phyloP scores from a whole-genome alignment of 1,139 yeast species.

The Casaregolazyma lundiana region DNA sequence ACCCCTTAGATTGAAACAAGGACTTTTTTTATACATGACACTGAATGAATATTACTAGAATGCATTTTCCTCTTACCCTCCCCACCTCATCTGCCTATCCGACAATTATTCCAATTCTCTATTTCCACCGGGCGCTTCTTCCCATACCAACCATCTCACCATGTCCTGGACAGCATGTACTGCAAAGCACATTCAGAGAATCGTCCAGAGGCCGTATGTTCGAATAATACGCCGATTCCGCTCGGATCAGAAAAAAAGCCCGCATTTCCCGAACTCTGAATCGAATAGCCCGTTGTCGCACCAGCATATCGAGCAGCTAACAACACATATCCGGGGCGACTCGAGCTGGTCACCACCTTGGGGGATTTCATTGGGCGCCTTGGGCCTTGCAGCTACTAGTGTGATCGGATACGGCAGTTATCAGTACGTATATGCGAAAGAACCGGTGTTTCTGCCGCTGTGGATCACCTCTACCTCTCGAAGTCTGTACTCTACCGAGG shows the following conservation, averaged over 20 bases:
- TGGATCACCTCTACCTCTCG: constrained; percentile 21
- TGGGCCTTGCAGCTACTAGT: constrained; percentile 1
- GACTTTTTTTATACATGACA: too few relatives aligned
- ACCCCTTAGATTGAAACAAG: too few relatives aligned
- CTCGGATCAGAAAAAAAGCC: not conserved
- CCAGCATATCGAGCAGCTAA: not conserved
- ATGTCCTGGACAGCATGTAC: not conserved
- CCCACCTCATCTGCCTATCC: too few relatives aligned
- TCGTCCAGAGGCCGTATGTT: not conserved
- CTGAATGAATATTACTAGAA: too few relatives aligned
- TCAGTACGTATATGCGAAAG: constrained; percentile 18
- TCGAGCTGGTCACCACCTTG: constrained; percentile 5
- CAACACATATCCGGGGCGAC: not conserved
- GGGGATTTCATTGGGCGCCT: constrained; percentile 7
- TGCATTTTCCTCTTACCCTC: too few relatives aligned
- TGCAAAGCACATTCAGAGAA: not conserved
- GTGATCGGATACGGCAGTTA: constrained; percentile 18
- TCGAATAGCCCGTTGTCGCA: not conserved
- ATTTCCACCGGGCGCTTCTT: not conserved
- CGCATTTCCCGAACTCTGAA: too few relatives aligned
- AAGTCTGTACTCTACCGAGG: constrained; percentile 19
- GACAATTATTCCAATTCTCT: too few relatives aligned
- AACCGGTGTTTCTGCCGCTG: constrained; percentile 23
- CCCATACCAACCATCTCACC: not conserved
- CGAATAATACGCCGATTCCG: not conserved